Conservation (phyloP, 768 basidiomycete species). For the Cubamyces lactineus region DNA sequence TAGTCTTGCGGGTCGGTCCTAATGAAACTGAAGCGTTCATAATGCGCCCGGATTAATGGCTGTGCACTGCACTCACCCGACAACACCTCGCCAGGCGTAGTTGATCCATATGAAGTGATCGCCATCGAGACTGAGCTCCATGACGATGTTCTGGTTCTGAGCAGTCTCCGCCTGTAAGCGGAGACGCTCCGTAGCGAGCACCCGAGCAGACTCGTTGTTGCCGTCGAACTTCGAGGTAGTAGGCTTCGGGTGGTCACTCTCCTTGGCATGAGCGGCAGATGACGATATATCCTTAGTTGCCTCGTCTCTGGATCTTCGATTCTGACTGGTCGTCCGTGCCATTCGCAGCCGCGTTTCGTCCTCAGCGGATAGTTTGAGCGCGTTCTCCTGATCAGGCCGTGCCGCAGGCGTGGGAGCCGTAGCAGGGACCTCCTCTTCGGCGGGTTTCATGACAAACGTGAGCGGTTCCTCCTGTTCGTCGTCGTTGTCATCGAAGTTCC, state of each 20-base stretch:
- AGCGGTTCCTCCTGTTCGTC: constrained; percentile 91
- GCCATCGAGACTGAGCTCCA: constrained; percentile 92
- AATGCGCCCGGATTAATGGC: neutral
- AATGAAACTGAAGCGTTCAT: constrained; percentile 8
- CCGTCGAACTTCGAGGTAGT: constrained; percentile 52
- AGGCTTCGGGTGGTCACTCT: constrained; percentile 25
- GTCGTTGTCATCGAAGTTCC: constrained; percentile 96
- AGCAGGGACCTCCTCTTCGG: constrained; percentile 55
- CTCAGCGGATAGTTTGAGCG: constrained; percentile 52
- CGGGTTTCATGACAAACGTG: constrained; percentile 91
- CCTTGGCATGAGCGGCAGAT: constrained; percentile 28
- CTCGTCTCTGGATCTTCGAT: constrained; percentile 62
- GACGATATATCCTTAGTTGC: constrained; percentile 50
- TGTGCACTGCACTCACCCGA: constrained; percentile 62
- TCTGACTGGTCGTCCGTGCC: constrained; percentile 52
- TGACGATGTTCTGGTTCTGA: constrained; percentile 93
- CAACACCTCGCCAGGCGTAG: constrained; percentile 91
- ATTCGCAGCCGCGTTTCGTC: constrained; percentile 55
- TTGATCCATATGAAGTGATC: constrained; percentile 96
- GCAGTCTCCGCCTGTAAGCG: constrained; percentile 92
- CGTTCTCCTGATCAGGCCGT: constrained; percentile 36
- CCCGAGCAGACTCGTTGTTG: constrained; percentile 73
- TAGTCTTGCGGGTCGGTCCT: constrained; percentile 86
- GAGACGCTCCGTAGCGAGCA: constrained; percentile 87
- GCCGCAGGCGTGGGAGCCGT: constrained; percentile 44